A percentile compares a stretch with the other conserved stretches of the same genome.
phyloP scores from a whole-genome alignment of 495 filamentous ascomycete genomes.

The Penicillium paxilli region DNA sequence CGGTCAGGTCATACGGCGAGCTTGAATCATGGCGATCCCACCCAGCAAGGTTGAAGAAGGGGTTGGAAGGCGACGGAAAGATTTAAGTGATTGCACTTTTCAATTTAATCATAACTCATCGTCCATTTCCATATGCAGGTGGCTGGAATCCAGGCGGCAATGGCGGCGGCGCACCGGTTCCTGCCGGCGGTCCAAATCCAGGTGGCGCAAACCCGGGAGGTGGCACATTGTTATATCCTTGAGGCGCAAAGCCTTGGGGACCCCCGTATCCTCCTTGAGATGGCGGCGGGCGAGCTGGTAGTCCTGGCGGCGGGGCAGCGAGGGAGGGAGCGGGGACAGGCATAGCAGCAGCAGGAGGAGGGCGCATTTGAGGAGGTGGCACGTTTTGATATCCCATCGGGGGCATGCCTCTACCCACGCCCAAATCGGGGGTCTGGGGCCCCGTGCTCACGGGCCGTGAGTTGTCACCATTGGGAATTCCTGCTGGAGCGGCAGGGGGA shows the following conservation, averaged over 20 bases:
- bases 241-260: slow-evolving; percentile 66
- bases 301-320: slow-evolving; percentile 69
- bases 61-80: not conserved
- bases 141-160: slow-evolving; percentile 54
- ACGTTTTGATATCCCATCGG: slow-evolving; percentile 37
- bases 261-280: slow-evolving; percentile 77
- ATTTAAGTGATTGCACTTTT: not conserved
- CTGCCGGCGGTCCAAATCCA: slow-evolving; percentile 46
- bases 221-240: slow-evolving; percentile 51
- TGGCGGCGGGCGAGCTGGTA: slow-evolving; percentile 78
- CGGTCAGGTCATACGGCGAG: too few relatives aligned
- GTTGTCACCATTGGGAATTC: slow-evolving; percentile 58
- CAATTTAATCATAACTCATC: slow-evolving; percentile 25
- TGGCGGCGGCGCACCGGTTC: slow-evolving; percentile 38
- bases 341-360: slow-evolving; percentile 39
- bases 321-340: slow-evolving; percentile 40
- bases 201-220: slow-evolving; percentile 57
- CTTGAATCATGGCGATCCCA: too few relatives aligned
- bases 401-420: slow-evolving; percentile 36
- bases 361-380: slow-evolving; percentile 38
- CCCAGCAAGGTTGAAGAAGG: not conserved
- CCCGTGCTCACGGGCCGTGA: slow-evolving; percentile 40
- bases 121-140: slow-evolving; percentile 43
- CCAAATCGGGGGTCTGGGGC: slow-evolving; percentile 30
- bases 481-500: slow-evolving; percentile 43